A percentile compares a stretch with the other conserved stretches of the same genome.
phyloP scores from a whole-genome alignment of 1,139 yeast species.

The Arxiozyma bovina region DNA sequence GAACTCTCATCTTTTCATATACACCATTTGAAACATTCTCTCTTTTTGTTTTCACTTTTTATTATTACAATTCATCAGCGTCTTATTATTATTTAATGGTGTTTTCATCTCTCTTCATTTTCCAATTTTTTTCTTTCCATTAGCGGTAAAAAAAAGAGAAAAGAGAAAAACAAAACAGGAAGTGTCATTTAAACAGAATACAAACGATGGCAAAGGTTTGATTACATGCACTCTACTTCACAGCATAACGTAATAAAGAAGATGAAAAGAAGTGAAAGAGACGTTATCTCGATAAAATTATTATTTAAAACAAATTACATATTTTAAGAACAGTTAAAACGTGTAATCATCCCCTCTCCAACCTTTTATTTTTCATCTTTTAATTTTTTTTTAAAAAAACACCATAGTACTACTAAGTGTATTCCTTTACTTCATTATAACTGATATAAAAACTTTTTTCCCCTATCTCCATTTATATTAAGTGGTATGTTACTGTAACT shows the following conservation, averaged over 20 bases:
- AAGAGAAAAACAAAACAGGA: background rate
- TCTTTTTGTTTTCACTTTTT: background rate
- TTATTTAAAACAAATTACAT: too few relatives aligned
- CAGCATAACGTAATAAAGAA: background rate
- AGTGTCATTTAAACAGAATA: background rate
- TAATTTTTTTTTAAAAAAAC: too few relatives aligned
- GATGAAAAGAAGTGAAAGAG: background rate
- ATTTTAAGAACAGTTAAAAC: too few relatives aligned
- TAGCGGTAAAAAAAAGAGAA: too few relatives aligned
- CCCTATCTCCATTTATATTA: background rate
- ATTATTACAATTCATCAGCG: background rate
- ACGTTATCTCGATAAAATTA: too few relatives aligned
- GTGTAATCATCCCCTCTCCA: background rate
- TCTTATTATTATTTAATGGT: background rate
- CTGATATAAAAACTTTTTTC: background rate
- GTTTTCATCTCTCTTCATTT: too few relatives aligned
- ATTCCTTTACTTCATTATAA: background rate
- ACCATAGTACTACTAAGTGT: background rate
- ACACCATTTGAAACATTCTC: background rate
- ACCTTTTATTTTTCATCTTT: too few relatives aligned
- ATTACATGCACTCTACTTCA: too few relatives aligned
- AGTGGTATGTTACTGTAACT: background rate
- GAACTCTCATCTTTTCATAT: too few relatives aligned
- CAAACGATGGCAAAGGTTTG: background rate
- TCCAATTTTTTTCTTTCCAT: background rate